phyloP scores from a whole-genome alignment of 257 asterid species.

The Solanum gandarillasii region DNA sequence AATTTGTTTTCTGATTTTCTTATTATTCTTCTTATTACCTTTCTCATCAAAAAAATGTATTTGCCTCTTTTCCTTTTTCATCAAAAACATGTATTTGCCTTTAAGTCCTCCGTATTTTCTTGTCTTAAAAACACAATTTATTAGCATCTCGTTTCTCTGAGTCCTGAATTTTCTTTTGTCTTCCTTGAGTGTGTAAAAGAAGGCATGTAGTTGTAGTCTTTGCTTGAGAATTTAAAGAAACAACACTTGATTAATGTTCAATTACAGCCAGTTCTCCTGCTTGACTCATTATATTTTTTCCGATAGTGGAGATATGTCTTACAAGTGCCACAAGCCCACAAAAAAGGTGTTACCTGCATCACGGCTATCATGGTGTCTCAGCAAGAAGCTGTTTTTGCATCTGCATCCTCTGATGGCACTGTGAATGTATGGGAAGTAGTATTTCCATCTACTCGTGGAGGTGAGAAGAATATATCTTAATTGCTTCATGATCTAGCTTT shows the following conservation, averaged over 20 bases:
- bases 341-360: slow-evolving; percentile 86
- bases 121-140: background rate
- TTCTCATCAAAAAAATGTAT: background rate
- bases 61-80: background rate
- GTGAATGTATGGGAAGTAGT: slow-evolving; percentile 67
- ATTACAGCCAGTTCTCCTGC: background rate
- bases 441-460: slow-evolving; percentile 44
- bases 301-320: slow-evolving; percentile 75
- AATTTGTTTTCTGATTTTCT: background rate
- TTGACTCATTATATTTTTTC: background rate
- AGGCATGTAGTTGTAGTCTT: background rate
- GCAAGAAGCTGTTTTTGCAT: slow-evolving; percentile 62
- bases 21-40: background rate
- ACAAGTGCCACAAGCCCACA: slow-evolving; percentile 71
- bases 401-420: slow-evolving; percentile 82
- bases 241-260: background rate
- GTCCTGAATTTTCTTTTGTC: background rate
- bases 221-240: background rate
- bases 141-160: background rate
- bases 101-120: background rate
- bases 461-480: slow-evolving; percentile 26
- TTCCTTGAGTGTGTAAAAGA: background rate
- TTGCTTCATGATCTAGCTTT: background rate
- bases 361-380: slow-evolving; percentile 55
- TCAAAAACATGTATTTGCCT: background rate